phyloP scores from a whole-genome alignment of 2,329 filamentous ascomycete genomes.

The Penicillium olsonii region DNA sequence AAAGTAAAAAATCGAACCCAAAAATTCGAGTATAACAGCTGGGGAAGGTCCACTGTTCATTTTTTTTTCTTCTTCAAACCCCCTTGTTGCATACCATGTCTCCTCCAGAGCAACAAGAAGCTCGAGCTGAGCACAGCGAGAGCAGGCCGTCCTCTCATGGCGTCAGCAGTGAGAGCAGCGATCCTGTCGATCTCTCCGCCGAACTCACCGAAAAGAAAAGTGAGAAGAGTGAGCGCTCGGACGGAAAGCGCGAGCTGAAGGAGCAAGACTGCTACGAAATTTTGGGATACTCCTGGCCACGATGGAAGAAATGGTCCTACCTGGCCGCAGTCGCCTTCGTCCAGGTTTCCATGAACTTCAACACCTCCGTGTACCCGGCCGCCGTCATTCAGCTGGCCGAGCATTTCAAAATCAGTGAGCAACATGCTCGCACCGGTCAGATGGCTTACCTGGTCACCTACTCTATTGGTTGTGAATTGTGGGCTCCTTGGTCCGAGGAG shows the following conservation, averaged over 20 bases:
- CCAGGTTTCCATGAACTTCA: conserved; percentile 74
- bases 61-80: neutral
- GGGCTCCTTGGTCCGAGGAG: conserved; percentile 83
- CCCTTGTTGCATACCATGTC: conserved; percentile 4
- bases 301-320: conserved; percentile 36
- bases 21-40: conserved; percentile 10
- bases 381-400: conserved; percentile 63
- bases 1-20: neutral
- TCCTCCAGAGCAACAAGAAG: conserved; percentile 5
- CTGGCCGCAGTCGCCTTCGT: conserved; percentile 64
- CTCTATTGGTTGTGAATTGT: conserved; percentile 79
- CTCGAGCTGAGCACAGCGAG: conserved; percentile 1
- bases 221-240: conserved; percentile 14
- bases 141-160: neutral
- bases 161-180: neutral
- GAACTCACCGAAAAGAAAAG: conserved; percentile 20
- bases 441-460: conserved; percentile 75
- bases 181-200: conserved; percentile 2
- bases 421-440: conserved; percentile 68
- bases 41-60: conserved; percentile 1
- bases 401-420: conserved; percentile 65
- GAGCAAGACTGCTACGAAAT: conserved; percentile 62
- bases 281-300: conserved; percentile 58
- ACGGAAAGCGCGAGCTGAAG: conserved; percentile 37
- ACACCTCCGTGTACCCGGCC: conserved; percentile 69